Evolutionary conservation across 1,284 basidiomycete species (phyloP), one percentile per base, ranked within the genome.

Genomic region (Papiliotrema flavescens): DNA sequence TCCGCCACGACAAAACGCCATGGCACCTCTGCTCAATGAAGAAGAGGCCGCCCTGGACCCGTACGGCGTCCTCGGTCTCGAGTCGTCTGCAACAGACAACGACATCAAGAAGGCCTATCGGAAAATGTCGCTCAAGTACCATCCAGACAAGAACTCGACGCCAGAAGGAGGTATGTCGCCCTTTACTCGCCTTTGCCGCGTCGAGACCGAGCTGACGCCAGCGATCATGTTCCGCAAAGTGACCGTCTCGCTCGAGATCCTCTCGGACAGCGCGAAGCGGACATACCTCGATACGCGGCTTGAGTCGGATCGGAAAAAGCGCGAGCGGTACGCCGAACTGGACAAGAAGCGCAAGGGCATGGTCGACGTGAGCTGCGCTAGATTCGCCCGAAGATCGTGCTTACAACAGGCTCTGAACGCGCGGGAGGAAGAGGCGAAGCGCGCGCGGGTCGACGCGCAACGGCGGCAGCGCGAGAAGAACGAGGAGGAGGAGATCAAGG

Each of bases 81-180:
- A 79, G 2, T 61, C 81, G 11, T 85, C 87, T 52, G 84, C 89
- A 7, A 87, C 86, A 5, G 90, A 93, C 54, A 82, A 84, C 52
- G 89, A 94, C 57, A 88, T 96, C 60, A 83, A 85, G 62, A 87
- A 84, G 11, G 89, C 91, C 1, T 97, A 90, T 66, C 81, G 90
- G 41, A 83, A 89, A 62, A 80, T 84, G 40, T 92, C 89, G 3
- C 80, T 91, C 56, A 91, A 88, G 78, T 88, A 89, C 49, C 91
- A 93, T 79, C 91, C 90, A 19, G 90, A 93, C 75, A 84, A 87
- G 69, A 88, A 32, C 28, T 11, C 86, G 65, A 68, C 83, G 84
- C 28, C 20, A 15, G 39, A 40, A 11, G 39, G 42, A 44, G 42
- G 19, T 44, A 24, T 17, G 17, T 40, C 39, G 20, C 35, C 35